These are phyloP conservation scores for Biscogniauxia sp. DNA, from an alignment of 2,329 filamentous ascomycete species.

Conservation along the genomic window DNA sequence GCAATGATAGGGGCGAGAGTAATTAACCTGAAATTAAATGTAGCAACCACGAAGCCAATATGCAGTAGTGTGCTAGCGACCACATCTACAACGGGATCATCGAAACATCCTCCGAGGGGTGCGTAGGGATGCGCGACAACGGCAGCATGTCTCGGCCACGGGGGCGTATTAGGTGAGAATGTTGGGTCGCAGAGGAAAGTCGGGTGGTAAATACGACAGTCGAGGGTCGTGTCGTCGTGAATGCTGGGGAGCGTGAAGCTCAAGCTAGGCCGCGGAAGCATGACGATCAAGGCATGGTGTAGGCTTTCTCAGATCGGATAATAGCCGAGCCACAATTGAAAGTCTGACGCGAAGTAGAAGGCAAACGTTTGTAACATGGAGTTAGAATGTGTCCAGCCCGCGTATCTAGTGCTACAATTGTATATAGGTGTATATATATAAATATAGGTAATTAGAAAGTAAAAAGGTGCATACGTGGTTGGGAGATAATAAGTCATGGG, in stretches of 20 bases:
- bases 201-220: slow-evolving; percentile 82
- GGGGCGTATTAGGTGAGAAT: slow-evolving; percentile 24
- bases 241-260: slow-evolving; percentile 81
- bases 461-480: neutral
- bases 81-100: slow-evolving; percentile 75
- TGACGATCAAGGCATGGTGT: slow-evolving; percentile 29
- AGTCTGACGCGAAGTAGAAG: neutral
- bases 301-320: slow-evolving; percentile 5
- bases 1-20: neutral
- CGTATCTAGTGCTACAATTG: neutral
- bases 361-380: neutral
- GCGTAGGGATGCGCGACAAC: slow-evolving; percentile 85
- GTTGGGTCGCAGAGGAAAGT: slow-evolving; percentile 37
- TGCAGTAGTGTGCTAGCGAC: slow-evolving; percentile 64
- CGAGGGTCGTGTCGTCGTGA: slow-evolving; percentile 71
- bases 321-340: neutral
- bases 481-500: neutral
- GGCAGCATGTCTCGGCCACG: slow-evolving; percentile 51
- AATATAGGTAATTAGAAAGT: neutral
- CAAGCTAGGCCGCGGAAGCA: slow-evolving; percentile 57
- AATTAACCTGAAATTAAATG: slow-evolving; percentile 80
- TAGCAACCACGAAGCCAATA: slow-evolving; percentile 72
- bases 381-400: neutral
- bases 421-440: neutral
- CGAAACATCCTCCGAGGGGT: slow-evolving; percentile 78